phyloP scores from a whole-genome alignment of 2,329 filamentous ascomycete genomes.

The Didymella pomorum region DNA sequence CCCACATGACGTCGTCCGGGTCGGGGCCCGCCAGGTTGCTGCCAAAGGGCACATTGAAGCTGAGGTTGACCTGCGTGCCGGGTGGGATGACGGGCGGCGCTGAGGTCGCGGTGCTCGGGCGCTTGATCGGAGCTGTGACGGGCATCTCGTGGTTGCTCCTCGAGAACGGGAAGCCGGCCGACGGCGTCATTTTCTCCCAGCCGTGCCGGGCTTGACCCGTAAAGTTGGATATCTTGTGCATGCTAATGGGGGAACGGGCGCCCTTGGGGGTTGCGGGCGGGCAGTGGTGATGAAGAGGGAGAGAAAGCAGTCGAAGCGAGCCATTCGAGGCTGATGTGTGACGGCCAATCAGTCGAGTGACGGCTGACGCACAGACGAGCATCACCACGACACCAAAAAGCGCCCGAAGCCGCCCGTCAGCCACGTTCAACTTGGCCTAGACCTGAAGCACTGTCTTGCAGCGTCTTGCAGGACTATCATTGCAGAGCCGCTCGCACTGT shows the following conservation, averaged over 20 bases:
- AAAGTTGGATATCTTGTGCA: slow-evolving; percentile 75
- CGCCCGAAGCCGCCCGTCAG: slow-evolving; percentile 12
- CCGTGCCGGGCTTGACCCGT: slow-evolving; percentile 71
- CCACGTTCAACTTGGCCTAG: background rate
- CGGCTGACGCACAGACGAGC: slow-evolving; percentile 13
- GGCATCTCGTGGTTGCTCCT: slow-evolving; percentile 65
- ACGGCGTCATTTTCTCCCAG: slow-evolving; percentile 72
- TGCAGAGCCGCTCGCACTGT: slow-evolving; percentile 6
- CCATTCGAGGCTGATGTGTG: slow-evolving; percentile 28
- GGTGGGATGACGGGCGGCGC: slow-evolving; percentile 71
- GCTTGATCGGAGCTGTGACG: slow-evolving; percentile 62
- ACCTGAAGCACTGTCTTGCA: background rate
- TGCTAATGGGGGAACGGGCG: slow-evolving; percentile 49
- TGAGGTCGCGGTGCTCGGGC: slow-evolving; percentile 58
- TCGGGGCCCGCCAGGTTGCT: slow-evolving; percentile 92
- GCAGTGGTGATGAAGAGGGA: slow-evolving; percentile 34
- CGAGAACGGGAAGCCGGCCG: slow-evolving; percentile 68
- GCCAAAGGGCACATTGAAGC: slow-evolving; percentile 96
- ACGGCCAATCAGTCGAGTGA: slow-evolving; percentile 11
- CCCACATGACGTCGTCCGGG: slow-evolving; percentile 92
- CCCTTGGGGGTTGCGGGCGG: slow-evolving; percentile 40
- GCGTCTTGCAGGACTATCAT: slow-evolving; percentile 3
- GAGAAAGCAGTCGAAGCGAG: slow-evolving; percentile 30
- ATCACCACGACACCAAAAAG: slow-evolving; percentile 5
- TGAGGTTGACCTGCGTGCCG: slow-evolving; percentile 85